Conservation (phyloP, 768 basidiomycete species). For the Rhodotorula toruloides region DNA sequence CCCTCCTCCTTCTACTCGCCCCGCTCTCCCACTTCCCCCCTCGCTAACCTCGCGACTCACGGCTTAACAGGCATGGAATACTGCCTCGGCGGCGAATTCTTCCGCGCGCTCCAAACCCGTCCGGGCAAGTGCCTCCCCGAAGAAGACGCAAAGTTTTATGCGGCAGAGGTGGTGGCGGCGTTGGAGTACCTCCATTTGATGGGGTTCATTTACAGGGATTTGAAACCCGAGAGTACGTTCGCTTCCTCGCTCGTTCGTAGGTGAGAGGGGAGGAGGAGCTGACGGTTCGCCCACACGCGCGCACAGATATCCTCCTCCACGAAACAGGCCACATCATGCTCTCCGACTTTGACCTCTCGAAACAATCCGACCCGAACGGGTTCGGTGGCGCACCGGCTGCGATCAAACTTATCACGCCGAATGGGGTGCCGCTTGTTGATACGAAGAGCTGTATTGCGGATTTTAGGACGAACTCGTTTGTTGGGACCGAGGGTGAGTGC, state of each 20-base stretch:
- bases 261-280: not conserved
- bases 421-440: conserved; percentile 91
- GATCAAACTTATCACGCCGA: conserved; percentile 74
- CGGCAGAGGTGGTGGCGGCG: conserved; percentile 95
- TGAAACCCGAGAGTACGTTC: conserved; percentile 94
- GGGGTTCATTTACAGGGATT: conserved; percentile 98
- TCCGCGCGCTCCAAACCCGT: conserved; percentile 89
- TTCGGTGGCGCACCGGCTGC: conserved; percentile 78
- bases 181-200: conserved; percentile 98
- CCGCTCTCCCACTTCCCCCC: too few relatives aligned
- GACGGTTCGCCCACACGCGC: not conserved
- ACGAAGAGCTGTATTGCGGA: conserved; percentile 95
- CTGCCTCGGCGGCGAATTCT: conserved; percentile 99
- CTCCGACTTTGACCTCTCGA: conserved; percentile 97
- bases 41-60: too few relatives aligned
- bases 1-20: not conserved
- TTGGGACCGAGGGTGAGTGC: conserved; percentile 87
- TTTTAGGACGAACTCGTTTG: conserved; percentile 95
- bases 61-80: conserved; percentile 74
- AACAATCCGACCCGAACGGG: conserved; percentile 68
- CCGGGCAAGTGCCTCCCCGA: conserved; percentile 96
- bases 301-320: conserved; percentile 86
- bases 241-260: too few relatives aligned
- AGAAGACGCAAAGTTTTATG: conserved; percentile 93
- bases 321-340: conserved; percentile 99